Evolutionary conservation across 169 alveolate species (phyloP), one percentile per base, ranked within the genome.

Genomic region (Plasmodium ovale): DNA sequence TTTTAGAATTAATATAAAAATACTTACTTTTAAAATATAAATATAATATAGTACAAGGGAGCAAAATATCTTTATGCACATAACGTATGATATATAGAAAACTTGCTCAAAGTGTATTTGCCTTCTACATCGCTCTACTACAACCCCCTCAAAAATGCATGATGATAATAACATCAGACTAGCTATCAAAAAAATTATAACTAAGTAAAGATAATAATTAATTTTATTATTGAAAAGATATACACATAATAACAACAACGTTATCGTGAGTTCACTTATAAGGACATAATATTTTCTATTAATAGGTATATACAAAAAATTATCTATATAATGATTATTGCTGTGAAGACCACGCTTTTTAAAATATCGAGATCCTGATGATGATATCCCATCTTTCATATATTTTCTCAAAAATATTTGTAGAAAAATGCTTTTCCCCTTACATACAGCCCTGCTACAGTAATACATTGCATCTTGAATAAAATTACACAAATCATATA

Each of bases 91-190:
- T 74, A 74, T 74, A 39, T 74, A 74, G 53, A 74, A 74, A 4
- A 74, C 49, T 29, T 74, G 49, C 54, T 74, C 88, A 74, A 74
- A 65, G 42, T 54, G 73, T 64, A 60, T 74, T 51, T 59, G 64
- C 19, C 19, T 74, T 60, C 70, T 60, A 37, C 88, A 74, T 44
- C 65, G 47, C n/a, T 74, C 88, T 51, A 74, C 88, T 42, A 74
- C 74, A 31, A 74, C 72, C 14, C 88, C 88, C 60, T 74, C 88
- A 74, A 74, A 74, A 42, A 74, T 37, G 14, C 88, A 74, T 25
- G 88, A 74, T 35, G 88, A 39, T 74, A 74, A 51, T 19, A 74
- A 67, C 88, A 74, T 74, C n/a, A 60, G 73, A 47, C 77, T 74
- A 9, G 88, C 39, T n/a, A 74, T 51, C 12, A 74, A 35, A 60